Conservation (phyloP, 2,329 filamentous ascomycete genomes). For the Diaporthe ilicicola region DNA sequence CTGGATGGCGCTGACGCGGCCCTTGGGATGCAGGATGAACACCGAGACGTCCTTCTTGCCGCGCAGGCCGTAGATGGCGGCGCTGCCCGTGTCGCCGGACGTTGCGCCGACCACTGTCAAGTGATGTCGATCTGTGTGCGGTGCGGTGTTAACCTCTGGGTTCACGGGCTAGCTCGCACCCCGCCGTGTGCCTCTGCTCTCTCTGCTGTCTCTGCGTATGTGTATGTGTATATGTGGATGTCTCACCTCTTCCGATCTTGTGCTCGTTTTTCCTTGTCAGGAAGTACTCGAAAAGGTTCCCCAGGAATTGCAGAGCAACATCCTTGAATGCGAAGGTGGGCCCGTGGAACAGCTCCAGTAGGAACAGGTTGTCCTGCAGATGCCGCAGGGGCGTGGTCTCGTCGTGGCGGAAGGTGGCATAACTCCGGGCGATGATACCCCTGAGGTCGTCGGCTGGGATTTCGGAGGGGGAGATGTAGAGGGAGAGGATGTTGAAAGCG, state of each 20-base stretch:
- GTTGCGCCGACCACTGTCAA: conserved; percentile 88
- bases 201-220: too few species aligned
- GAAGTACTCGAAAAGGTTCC: conserved; percentile 96
- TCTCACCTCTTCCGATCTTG: conserved; percentile 65
- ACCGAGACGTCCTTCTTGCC: conserved; percentile 98
- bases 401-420: conserved; percentile 84
- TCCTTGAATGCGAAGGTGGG: conserved; percentile 97
- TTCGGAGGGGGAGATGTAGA: conserved; percentile 86
- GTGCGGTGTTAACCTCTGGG: conserved; percentile 35
- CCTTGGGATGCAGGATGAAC: conserved; percentile 93
- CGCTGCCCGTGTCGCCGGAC: conserved; percentile 89
- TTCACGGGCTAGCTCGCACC: conserved; percentile 6
- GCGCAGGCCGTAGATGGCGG: conserved; percentile 92
- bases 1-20: conserved; percentile 89
- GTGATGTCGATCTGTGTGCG: conserved; percentile 74
- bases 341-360: conserved; percentile 96
- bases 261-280: conserved; percentile 76
- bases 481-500: conserved; percentile 83
- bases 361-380: conserved; percentile 81
- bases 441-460: conserved; percentile 84
- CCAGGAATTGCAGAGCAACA: conserved; percentile 90
- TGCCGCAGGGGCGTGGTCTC: conserved; percentile 82
- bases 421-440: conserved; percentile 83
- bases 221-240: too few species aligned
- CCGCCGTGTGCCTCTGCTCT: neutral